A percentile compares a stretch with the other conserved stretches of the same genome.
Conservation (phyloP, 495 filamentous ascomycete genomes). For the Echria macrotheca region DNA sequence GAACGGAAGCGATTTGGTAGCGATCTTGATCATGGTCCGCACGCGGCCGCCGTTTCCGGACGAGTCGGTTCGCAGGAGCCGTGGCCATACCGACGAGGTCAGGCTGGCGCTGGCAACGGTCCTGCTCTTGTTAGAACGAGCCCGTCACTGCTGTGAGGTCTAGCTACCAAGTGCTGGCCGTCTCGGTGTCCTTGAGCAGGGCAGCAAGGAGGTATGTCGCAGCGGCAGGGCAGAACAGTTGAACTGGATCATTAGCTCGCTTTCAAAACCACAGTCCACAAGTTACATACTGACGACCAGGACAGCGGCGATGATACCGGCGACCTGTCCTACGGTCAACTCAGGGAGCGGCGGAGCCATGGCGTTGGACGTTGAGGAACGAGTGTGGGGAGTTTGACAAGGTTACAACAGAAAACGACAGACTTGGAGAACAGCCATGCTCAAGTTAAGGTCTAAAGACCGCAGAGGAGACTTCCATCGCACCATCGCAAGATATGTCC, state of each 20-base stretch:
- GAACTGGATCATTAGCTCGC: too few species aligned
- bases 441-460: too few species aligned
- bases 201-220: constrained; percentile 4
- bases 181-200: constrained; percentile 4
- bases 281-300: too few species aligned
- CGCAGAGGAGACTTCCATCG: too few species aligned
- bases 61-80: constrained; percentile 5
- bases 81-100: background rate
- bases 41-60: background rate
- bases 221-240: background rate
- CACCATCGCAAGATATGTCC: too few species aligned
- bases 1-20: background rate
- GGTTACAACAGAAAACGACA: too few species aligned
- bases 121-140: background rate
- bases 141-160: too few species aligned
- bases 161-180: constrained; percentile 3
- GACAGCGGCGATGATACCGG: constrained; percentile 7
- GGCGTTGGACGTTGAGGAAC: background rate
- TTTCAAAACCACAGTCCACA: too few species aligned
- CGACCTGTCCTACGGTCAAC: constrained; percentile 5
- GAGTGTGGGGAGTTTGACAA: too few species aligned
- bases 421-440: too few species aligned
- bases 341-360: too few species aligned
- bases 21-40: constrained; percentile 2
- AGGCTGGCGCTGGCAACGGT: constrained; percentile 1